phyloP scores from a whole-genome alignment of 106 monocot species.

The Dendrobium nobile region DNA sequence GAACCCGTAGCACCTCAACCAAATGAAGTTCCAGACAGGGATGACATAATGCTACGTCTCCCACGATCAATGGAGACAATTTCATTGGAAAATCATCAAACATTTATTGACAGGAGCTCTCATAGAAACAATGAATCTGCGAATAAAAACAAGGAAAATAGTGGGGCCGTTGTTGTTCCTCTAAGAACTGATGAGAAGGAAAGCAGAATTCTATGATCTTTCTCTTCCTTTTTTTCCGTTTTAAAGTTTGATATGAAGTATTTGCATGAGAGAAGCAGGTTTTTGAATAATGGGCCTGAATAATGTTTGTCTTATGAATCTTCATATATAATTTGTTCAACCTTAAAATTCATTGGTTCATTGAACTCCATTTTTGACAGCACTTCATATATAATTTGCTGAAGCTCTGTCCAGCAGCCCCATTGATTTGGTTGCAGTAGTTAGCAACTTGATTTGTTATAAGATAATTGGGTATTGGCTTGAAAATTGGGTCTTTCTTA shows the following conservation, averaged over 20 bases:
- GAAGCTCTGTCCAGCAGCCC: constrained; percentile 9
- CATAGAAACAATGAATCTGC: constrained; percentile 21
- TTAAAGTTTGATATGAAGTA: no score
- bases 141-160: constrained; percentile 28
- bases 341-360: no score
- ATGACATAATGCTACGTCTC: constrained; percentile 39
- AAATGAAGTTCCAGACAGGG: constrained; percentile 16
- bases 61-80: constrained; percentile 61
- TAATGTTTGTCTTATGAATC: no score
- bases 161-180: constrained; percentile 3
- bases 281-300: no score
- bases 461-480: constrained; percentile 76
- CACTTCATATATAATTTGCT: no score
- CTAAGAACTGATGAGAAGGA: constrained; percentile 64
- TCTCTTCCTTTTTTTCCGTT: neutral
- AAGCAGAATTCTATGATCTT: constrained; percentile 17
- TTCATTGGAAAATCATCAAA: constrained; percentile 18
- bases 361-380: no score
- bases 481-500: constrained; percentile 91
- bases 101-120: constrained; percentile 56
- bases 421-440: constrained; percentile 95
- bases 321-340: no score
- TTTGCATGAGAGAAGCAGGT: no score
- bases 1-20: constrained; percentile 6
- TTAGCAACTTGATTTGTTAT: constrained; percentile 87